Evolutionary conservation across 2,329 filamentous ascomycete genomes (phyloP).

Genomic region (Aspergillus ibericus): DNA sequence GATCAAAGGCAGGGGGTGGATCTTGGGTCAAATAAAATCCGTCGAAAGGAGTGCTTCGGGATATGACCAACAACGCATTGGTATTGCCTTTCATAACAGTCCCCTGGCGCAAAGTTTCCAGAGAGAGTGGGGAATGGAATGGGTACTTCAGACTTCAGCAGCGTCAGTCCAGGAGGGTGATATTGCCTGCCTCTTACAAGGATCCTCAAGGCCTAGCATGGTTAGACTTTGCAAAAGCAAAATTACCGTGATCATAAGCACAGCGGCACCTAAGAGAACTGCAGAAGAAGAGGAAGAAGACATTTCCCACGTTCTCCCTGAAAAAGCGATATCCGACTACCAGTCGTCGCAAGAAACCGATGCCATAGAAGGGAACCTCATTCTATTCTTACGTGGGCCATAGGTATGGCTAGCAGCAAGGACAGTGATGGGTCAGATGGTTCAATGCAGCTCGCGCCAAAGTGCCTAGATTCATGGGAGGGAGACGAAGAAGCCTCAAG

Average conservation of each 20-base stretch:
- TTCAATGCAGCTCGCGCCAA: no score
- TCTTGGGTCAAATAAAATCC: background rate
- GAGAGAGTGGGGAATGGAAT: background rate
- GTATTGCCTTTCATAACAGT: background rate
- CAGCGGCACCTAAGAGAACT: background rate
- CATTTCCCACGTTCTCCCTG: background rate
- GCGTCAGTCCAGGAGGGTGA: background rate
- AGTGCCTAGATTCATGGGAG: background rate
- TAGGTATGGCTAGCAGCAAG: no score
- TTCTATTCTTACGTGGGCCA: no score
- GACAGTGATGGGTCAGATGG: no score
- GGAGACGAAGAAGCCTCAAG: background rate
- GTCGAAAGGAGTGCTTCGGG: background rate
- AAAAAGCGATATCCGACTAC: background rate
- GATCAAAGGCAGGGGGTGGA: background rate
- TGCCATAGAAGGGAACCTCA: no score
- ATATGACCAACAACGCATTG: background rate
- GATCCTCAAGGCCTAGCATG: background rate
- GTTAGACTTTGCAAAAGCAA: background rate
- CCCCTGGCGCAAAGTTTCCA: background rate
- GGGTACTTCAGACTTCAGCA: background rate
- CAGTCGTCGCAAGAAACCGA: no score
- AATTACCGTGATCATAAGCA: background rate
- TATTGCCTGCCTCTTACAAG: background rate
- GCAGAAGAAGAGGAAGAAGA: background rate